Evolutionary conservation across 2,329 filamentous ascomycete species (phyloP), one percentile per base, ranked within the genome.

Genomic region (Blastomyces emzantsi): DNA sequence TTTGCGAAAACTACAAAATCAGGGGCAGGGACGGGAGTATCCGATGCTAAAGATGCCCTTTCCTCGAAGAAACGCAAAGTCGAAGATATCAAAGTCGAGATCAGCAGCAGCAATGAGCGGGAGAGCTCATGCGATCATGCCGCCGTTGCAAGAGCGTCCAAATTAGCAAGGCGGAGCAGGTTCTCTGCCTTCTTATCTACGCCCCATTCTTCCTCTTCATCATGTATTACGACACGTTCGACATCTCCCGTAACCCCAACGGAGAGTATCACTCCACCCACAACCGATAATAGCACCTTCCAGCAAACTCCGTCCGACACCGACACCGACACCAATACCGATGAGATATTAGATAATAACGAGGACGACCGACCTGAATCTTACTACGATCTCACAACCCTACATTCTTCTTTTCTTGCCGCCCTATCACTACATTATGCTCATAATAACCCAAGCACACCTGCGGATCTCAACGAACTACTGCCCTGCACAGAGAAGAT

Each of bases 371-470:
- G 68, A 7, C 71, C 71, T 30, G 57, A 70, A 15, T 73, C 69
- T 49, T 71, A 76, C 30, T 65, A 69, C 47, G 84, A 89, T 59
- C 78, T 91, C 19, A 75, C 89, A 60, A 77, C 82, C 63, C 78
- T 92, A 33, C 85, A 91, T 73, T 79, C 80, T 51, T 81, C 86
- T 13, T 89, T 92, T 68, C 79, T 90, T 64, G 86, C 87, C 70
- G 86, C 88, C 0, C 77, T 90, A 30, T 82, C 84, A 0, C 76
- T 92, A 11, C 87, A 91, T 70, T 82, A 85, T 65, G 87, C 87
- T 1, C 88, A 92, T 74, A 85, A 88, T 73, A 86, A 87, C 64
- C 77, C 78, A 39, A 78, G 81, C 57, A 80, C 83, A 0, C 86
- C 89, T 0, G 83, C 86, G 30, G 87, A 90, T 69, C 73, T 91